These are phyloP conservation scores for Talaromyces sp. DNA, from an alignment of 2,329 filamentous ascomycete species.

Conservation along the genomic window DNA sequence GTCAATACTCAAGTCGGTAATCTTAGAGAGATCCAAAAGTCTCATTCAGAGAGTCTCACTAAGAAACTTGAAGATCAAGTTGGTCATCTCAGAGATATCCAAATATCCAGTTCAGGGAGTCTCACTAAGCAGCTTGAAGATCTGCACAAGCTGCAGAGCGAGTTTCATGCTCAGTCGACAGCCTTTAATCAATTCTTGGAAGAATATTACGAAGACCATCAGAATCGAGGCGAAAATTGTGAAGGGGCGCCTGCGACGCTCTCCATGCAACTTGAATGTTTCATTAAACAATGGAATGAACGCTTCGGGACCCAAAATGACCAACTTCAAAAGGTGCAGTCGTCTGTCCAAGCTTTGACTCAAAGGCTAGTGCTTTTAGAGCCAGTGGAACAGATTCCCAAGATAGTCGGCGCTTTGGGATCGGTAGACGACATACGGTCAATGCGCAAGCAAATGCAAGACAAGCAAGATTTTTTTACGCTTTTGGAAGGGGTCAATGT, in stretches of 20 bases:
- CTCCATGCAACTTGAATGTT: not conserved
- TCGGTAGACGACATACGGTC: not conserved
- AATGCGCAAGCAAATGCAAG: not conserved
- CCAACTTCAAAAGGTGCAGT: not conserved
- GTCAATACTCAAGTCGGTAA: not conserved
- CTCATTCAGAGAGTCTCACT: not conserved
- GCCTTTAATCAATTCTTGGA: constrained; percentile 8
- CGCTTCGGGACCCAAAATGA: not conserved
- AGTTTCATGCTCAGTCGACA: constrained; percentile 6
- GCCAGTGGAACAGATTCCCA: not conserved
- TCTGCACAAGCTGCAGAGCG: constrained; percentile 5
- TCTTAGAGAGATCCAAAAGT: constrained; percentile 1
- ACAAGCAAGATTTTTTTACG: not conserved
- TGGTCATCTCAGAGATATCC: constrained; percentile 1
- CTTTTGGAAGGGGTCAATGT: too few species aligned
- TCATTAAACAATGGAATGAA: not conserved
- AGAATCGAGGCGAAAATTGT: not conserved
- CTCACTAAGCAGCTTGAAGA: constrained; percentile 1
- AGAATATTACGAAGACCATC: not conserved
- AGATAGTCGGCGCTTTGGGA: not conserved
- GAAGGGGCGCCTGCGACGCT: not conserved
- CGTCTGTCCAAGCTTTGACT: not conserved
- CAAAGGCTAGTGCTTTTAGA: not conserved
- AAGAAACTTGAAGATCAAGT: not conserved
- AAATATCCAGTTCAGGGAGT: not conserved